phyloP scores from a whole-genome alignment of 2,329 filamentous ascomycete genomes.

The Pseudogymnoascus sp. region DNA sequence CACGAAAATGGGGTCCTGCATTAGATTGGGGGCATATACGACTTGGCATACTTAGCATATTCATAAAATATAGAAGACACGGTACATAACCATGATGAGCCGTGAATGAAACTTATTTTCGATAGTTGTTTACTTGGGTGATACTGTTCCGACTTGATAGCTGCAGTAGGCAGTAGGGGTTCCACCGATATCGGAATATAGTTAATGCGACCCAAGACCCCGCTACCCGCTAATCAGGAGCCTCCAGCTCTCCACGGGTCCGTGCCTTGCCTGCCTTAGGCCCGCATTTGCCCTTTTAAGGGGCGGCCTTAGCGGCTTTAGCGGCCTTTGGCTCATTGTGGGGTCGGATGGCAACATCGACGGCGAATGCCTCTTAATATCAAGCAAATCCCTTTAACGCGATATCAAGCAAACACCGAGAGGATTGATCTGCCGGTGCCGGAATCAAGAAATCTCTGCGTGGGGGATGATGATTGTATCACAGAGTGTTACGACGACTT shows the following conservation, averaged over 20 bases:
- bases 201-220: not conserved
- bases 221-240: not conserved
- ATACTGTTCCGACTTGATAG: not conserved
- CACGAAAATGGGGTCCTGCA: not conserved
- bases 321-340: not conserved
- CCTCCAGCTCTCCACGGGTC: not conserved
- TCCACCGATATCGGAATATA: not conserved
- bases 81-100: not conserved
- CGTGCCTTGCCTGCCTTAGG: not conserved
- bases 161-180: too few relatives aligned
- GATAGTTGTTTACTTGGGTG: not conserved
- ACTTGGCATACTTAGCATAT: not conserved
- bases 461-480: not conserved
- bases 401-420: not conserved
- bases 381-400: not conserved
- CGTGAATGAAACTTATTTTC: not conserved
- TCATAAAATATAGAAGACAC: not conserved
- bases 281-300: not conserved
- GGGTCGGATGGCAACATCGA: conserved; percentile 6
- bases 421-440: not conserved
- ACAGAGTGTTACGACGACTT: not conserved
- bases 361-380: not conserved
- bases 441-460: not conserved
- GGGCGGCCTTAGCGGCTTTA: not conserved
- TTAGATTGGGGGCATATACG: not conserved